Evolutionary conservation across 2,329 filamentous ascomycete species (phyloP), one percentile per base, ranked within the genome.

Genomic region (Penicillium sp.): DNA sequence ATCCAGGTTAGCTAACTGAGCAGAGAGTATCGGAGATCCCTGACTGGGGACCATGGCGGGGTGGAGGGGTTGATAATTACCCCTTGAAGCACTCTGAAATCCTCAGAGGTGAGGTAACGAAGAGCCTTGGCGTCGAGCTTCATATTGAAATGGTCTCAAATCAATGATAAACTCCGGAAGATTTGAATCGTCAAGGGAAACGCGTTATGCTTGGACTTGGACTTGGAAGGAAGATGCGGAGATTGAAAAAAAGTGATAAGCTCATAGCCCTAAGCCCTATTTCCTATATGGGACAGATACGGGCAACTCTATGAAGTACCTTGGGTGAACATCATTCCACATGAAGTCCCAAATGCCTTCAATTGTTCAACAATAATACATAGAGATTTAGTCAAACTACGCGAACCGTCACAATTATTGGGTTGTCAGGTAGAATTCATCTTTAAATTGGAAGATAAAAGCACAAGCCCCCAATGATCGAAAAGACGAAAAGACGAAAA

Each of bases 111-210:
- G 77, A 99, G 87, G 80, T 99, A 94, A 76, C 96, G 93, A 81
- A 99, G 89, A 54, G 91, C 90, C 77, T 93, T 93, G 54, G 94
- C 93, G 77, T 99, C 93, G 77, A 99, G 88, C 84, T 95, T 96
- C 95, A 99, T 99, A 67, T 63, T 80, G 73, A 61, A 35, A 8
- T 30, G 12, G 15, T 26, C 37, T 59, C 30, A 44, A 40, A 24
- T 30, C 13, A 33, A 51, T 56, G 35, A 26, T 1, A 7, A 56
- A 19, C 12, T 53, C 17, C 37, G 7, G 42, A 58, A 44, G 35
- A 24, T 50, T 24, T 37, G 17, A 61, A 58, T 40, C 51, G 42
- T 33, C 30, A 50, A 30, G 19, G 28, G 45, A 63, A 44, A 51
- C 37, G 50, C 35, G 33, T 15, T 33, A 38, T 28, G 47, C 61